These are phyloP conservation scores for Ophiostoma ulmi DNA, from an alignment of 2,329 filamentous ascomycete genomes.

Conservation along the genomic window DNA sequence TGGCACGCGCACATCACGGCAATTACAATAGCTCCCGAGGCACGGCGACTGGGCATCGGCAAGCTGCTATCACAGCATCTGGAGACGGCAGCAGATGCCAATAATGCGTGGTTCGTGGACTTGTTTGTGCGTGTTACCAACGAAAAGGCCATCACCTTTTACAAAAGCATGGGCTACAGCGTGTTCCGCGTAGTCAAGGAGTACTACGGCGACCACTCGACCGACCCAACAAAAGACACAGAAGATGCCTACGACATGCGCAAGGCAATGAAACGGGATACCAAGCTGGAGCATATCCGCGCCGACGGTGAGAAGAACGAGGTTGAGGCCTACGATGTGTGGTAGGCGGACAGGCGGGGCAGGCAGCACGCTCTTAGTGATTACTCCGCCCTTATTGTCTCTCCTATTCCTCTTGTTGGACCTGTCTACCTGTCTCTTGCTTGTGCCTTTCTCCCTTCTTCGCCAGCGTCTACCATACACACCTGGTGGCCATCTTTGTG, in stretches of 20 bases:
- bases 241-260: slow-evolving; percentile 98
- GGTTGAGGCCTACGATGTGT: slow-evolving; percentile 81
- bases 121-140: slow-evolving; percentile 90
- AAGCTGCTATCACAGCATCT: slow-evolving; percentile 75
- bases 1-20: slow-evolving; percentile 99
- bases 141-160: slow-evolving; percentile 78
- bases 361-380: not conserved
- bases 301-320: slow-evolving; percentile 72
- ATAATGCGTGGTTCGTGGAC: slow-evolving; percentile 91
- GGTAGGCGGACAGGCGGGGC: slow-evolving; percentile 44
- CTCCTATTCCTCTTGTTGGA: not conserved
- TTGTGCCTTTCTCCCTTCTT: not conserved
- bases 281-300: slow-evolving; percentile 67
- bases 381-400: not conserved
- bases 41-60: slow-evolving; percentile 80
- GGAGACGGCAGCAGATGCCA: slow-evolving; percentile 74
- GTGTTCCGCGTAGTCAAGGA: slow-evolving; percentile 83
- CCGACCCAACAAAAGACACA: slow-evolving; percentile 54
- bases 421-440: not conserved
- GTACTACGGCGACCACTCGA: slow-evolving; percentile 86
- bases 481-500: not conserved
- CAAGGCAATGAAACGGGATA: slow-evolving; percentile 80
- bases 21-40: slow-evolving; percentile 82
- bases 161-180: slow-evolving; percentile 85
- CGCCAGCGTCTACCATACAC: not conserved